Evolutionary conservation across 495 filamentous ascomycete species (phyloP), one percentile per base, ranked within the genome.

Genomic region (Lasiosphaeriaceae sp.): DNA sequence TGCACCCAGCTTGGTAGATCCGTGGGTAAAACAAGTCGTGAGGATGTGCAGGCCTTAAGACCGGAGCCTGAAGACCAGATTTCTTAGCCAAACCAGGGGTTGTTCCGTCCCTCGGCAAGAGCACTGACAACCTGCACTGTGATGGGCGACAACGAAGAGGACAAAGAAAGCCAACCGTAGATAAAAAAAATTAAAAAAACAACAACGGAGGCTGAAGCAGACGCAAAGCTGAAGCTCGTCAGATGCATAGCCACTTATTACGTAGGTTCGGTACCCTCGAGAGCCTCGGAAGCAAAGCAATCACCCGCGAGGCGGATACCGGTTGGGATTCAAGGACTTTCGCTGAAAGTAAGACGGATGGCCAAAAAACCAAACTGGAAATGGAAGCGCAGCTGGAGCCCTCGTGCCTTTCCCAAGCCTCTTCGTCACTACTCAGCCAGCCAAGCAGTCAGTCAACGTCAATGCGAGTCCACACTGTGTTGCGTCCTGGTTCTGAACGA

Each of bases 1-100:
- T 44, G 35, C 52, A 41, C 20, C 58, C 56, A 59, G 39, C 51
- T 59, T 43, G 51, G 24, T 37, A 23, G 48, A 52, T 31, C 19
- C 45, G 35, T 61, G 61, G 64, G 23, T 63, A 66, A 61, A 66
- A 59, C 55, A 66, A n/a, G 55, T 60, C 39, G 58, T 59, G 57
- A 51, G 64, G 52, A 54, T 46, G 39, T 4, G 16, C 14, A n/a
- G 14, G 39, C 39, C 9, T 43, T 4, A 43, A 43, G 39, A 31
- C 26, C 26, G 3, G 26, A 43, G 39, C 39, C 39, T 43, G 39
- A 43, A 43, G 39, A 43, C 39, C 39, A 43, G 39, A 16, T 43
- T 43, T n/a, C 14, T 31, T 31, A 31, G 26, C 39, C 39, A 14
- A 12, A 12, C 39, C 8, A 5, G 39, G 39, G 14, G n/a, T 5